A percentile compares a stretch with the other conserved stretches of the same genome.
phyloP scores from a whole-genome alignment of 495 filamentous ascomycete genomes.

The Penicillium nucicola region DNA sequence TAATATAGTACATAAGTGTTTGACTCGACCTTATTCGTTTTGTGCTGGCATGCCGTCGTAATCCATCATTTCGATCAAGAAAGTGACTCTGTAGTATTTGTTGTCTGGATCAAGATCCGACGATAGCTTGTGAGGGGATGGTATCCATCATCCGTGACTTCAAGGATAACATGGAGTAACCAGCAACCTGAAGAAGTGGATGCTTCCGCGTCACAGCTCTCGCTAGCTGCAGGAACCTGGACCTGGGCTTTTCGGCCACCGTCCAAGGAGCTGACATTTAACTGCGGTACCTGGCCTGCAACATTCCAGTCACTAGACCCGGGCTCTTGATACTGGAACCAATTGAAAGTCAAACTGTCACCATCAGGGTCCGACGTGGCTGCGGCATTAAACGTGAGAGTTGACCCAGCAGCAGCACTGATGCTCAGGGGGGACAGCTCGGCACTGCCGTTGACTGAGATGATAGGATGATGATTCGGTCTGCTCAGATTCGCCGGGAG shows the following conservation, averaged over 20 bases:
- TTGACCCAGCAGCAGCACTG: slow-evolving; percentile 29
- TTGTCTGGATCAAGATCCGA: slow-evolving; percentile 39
- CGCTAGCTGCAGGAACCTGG: slow-evolving; percentile 26
- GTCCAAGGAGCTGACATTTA: slow-evolving; percentile 25
- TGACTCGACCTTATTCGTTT: too few species aligned
- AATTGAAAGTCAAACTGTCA: slow-evolving; percentile 38
- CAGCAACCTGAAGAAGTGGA: slow-evolving; percentile 18
- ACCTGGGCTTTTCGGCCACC: slow-evolving; percentile 22
- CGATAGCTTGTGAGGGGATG: slow-evolving; percentile 36
- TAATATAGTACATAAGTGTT: too few species aligned
- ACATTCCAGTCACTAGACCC: slow-evolving; percentile 40
- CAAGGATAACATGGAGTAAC: slow-evolving; percentile 38
- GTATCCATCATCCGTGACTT: slow-evolving; percentile 36
- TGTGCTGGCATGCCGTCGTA: too few species aligned
- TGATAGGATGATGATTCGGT: slow-evolving; percentile 42
- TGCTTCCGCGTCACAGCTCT: slow-evolving; percentile 1
- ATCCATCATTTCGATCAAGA: neutral
- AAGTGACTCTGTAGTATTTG: slow-evolving; percentile 4
- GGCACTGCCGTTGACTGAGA: slow-evolving; percentile 35
- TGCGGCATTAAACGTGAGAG: slow-evolving; percentile 38
- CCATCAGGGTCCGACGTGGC: slow-evolving; percentile 42
- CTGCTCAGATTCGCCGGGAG: slow-evolving; percentile 21
- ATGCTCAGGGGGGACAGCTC: slow-evolving; percentile 30
- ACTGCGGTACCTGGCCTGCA: slow-evolving; percentile 31
- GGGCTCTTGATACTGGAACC: slow-evolving; percentile 47